phyloP scores from a whole-genome alignment of 2,329 filamentous ascomycete species.

The Harringtonia lauricola region DNA sequence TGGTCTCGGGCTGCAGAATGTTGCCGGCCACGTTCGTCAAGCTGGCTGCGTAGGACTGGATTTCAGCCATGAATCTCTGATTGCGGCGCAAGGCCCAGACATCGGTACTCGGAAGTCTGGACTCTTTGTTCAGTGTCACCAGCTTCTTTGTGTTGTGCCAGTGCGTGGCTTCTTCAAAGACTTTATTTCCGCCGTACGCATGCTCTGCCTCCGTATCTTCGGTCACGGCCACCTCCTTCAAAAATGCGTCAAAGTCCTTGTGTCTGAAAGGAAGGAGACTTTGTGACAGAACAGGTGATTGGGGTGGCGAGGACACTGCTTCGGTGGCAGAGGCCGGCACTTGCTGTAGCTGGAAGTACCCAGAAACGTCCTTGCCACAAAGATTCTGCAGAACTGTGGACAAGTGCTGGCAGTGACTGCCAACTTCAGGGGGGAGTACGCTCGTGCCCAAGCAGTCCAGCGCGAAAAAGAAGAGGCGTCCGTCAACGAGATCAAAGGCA shows the following conservation, averaged over 20 bases:
- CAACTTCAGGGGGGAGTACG: background rate
- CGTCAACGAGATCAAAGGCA: slow-evolving; percentile 15
- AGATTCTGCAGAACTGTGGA: background rate
- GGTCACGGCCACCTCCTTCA: slow-evolving; percentile 31
- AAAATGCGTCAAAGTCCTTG: slow-evolving; percentile 31
- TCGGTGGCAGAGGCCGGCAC: background rate
- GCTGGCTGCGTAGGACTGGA: slow-evolving; percentile 57
- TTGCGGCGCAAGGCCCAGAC: slow-evolving; percentile 30
- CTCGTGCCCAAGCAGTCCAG: background rate
- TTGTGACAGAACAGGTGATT: too few species aligned
- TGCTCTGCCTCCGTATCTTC: slow-evolving; percentile 18
- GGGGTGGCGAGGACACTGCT: background rate
- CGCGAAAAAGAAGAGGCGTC: slow-evolving; percentile 9
- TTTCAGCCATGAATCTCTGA: slow-evolving; percentile 57
- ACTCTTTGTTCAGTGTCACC: slow-evolving; percentile 20
- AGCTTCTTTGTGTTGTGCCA: slow-evolving; percentile 52
- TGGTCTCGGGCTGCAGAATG: slow-evolving; percentile 50
- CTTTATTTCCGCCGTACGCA: slow-evolving; percentile 1
- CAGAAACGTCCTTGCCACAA: background rate
- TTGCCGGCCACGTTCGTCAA: slow-evolving; percentile 55
- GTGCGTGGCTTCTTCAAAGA: slow-evolving; percentile 40
- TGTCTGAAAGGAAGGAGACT: slow-evolving; percentile 35
- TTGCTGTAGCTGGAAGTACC: background rate
- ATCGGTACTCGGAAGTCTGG: slow-evolving; percentile 2
- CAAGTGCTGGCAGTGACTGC: background rate